A percentile compares a stretch with the other conserved stretches of the same genome.
phyloP scores from a whole-genome alignment of 163 green algal species.

The Chlamydomonas reinhardtii region DNA sequence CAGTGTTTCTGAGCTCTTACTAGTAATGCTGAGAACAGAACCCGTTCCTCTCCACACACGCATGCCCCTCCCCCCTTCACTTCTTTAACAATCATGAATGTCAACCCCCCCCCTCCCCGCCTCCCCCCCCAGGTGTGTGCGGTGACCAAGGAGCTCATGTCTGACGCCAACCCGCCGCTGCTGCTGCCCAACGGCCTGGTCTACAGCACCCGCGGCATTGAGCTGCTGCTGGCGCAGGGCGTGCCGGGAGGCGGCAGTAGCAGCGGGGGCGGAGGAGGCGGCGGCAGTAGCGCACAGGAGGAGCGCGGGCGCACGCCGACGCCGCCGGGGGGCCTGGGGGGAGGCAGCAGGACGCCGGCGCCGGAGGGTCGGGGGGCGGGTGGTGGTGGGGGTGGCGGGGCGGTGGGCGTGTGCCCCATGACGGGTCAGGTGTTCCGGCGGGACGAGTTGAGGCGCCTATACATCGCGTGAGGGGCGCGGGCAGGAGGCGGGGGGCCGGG shows the following conservation, averaged over 20 bases:
- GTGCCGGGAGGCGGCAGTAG: background rate
- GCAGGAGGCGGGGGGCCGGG: no score
- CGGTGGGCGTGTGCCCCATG: conserved; percentile 63
- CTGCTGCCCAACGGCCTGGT: conserved; percentile 94
- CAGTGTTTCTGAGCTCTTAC: no score
- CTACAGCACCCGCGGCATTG: conserved; percentile 74
- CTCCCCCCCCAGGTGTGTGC: conserved; percentile 73
- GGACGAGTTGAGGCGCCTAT: conserved; percentile 69
- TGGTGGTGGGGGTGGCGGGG: background rate
- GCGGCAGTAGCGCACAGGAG: background rate
- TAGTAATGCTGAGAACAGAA: no score
- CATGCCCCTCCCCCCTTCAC: no score
- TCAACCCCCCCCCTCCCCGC: no score
- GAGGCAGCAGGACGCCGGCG: conserved; percentile 25
- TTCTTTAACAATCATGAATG: no score
- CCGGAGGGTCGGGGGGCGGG: background rate
- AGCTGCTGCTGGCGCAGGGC: conserved; percentile 46
- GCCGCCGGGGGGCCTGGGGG: background rate
- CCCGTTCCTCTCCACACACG: no score
- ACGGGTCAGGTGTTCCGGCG: conserved; percentile 57
- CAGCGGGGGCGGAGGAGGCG: background rate
- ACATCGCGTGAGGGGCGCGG: conserved; percentile 58
- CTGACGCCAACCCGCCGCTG: conserved; percentile 95
- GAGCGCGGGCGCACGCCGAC: background rate
- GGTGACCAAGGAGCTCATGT: conserved; percentile 90